Conservation (phyloP, 495 filamentous ascomycete species). For the Penicillium daleae region DNA sequence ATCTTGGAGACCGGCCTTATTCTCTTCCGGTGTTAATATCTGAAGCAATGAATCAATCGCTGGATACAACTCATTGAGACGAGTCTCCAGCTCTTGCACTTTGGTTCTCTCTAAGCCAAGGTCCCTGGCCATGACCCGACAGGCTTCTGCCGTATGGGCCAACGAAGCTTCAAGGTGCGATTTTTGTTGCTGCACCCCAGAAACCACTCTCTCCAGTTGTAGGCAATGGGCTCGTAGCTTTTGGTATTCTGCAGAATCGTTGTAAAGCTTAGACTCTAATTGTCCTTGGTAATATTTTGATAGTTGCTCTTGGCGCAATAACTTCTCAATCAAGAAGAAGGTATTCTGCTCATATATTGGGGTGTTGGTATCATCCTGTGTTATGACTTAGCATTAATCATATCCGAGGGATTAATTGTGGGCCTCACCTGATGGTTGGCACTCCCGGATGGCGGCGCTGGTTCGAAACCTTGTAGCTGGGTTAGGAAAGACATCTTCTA, state of each 20-base stretch:
- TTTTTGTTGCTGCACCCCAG: neutral
- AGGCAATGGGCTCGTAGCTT: neutral
- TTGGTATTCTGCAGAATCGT: neutral
- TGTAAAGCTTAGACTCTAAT: neutral
- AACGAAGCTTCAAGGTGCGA: neutral
- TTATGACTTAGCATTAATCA: too few relatives aligned
- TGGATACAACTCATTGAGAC: neutral
- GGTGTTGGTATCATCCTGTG: too few relatives aligned
- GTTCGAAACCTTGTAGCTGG: too few relatives aligned
- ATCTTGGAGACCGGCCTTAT: neutral
- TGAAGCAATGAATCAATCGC: neutral
- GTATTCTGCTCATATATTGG: neutral
- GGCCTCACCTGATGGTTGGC: too few relatives aligned
- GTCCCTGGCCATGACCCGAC: neutral
- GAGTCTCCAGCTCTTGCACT: neutral
- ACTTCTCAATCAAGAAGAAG: neutral
- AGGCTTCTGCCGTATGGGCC: neutral
- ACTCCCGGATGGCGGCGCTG: too few relatives aligned
- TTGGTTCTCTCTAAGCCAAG: neutral
- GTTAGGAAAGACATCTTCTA: too few relatives aligned
- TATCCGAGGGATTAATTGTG: too few relatives aligned
- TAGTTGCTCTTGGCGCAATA: neutral
- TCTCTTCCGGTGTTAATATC: neutral
- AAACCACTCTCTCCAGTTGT: neutral
- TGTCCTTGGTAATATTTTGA: neutral